Conservation (phyloP, 768 basidiomycete genomes). For the Candolleomyces eurysporus region DNA sequence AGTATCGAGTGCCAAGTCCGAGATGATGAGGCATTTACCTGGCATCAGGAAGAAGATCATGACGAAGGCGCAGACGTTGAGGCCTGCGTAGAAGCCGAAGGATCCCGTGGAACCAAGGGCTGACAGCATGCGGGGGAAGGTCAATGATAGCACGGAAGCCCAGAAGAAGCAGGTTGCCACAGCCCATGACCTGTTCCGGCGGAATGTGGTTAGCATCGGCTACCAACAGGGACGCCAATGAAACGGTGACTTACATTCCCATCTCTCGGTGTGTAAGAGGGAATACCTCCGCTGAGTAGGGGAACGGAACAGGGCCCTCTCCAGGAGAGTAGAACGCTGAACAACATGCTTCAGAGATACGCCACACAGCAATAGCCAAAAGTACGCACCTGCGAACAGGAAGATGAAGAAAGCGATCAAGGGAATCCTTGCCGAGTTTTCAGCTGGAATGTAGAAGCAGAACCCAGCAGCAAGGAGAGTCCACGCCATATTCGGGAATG, state of each 20-base stretch:
- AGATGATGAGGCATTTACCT: conserved; percentile 28
- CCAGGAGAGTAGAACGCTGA: conserved; percentile 76
- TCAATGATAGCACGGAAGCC: conserved; percentile 53
- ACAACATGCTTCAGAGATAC: not conserved
- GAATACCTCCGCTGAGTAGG: conserved; percentile 91
- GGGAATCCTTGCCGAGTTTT: conserved; percentile 37
- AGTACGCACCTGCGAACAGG: conserved; percentile 38
- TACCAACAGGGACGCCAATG: conserved; percentile 18
- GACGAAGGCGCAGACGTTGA: conserved; percentile 47
- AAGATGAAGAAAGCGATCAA: conserved; percentile 43
- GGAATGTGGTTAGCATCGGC: conserved; percentile 23
- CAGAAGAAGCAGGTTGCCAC: conserved; percentile 51
- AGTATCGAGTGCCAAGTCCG: not conserved
- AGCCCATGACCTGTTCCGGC: conserved; percentile 46
- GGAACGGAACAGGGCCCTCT: conserved; percentile 89
- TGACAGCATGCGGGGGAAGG: conserved; percentile 56
- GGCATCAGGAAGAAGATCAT: conserved; percentile 59
- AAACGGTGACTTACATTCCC: conserved; percentile 40
- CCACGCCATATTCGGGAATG: conserved; percentile 81
- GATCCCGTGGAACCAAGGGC: conserved; percentile 45
- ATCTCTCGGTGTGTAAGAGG: conserved; percentile 78
- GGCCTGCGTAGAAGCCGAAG: conserved; percentile 57
- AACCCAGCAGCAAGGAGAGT: conserved; percentile 75
- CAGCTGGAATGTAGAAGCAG: conserved; percentile 52
- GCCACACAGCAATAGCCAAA: not conserved